Base-by-base conservation (phyloP, 2,329 filamentous ascomycete genomes). In the Pseudogymnoascus sp. region DNA sequence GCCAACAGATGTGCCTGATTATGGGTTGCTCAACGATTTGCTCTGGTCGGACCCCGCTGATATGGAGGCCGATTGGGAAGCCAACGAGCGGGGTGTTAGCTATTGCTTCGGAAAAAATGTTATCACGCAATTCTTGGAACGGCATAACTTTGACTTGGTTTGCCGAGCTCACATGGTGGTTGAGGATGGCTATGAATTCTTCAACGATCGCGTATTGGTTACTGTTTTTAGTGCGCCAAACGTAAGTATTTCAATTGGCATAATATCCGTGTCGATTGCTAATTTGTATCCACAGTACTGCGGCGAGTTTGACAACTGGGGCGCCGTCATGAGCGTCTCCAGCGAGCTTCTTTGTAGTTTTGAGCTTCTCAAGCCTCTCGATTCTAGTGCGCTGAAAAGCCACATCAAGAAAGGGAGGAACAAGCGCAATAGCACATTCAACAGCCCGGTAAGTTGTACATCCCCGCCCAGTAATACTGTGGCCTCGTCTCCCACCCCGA, bases 81-180 rank as follows among this genome's bases (percentile, higher is more conserved):
- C 92, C 17, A 99, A 97, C 68, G 95, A 99, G 75, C 82, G 95
- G 73, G 95, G 95, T 61, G 95, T 99, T 60, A 97, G 93, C 74
- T 99, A 97, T 75, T 97, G 95, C 74, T 99, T 99, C 74, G 93
- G 93, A 59, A 97, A 97, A 77, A 95, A 96, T 73, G 93, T 99
- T 68, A 97, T 99, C 67, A 93, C 93, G 75, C 92, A 97, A 71
- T 99, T 99, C 75, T 79, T 99, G 67, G 88, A 92, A 65, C 86
- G 90, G 63, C 95, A 99, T 74, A 95, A 99, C 76, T 97, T 99
- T 74, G 95, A 99, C 75, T 80, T 99, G 61, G 93, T 99, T 62
- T 99, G 95, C 75, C 88, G 95, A 69, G 95, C 95, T 60, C 95
- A 99, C 78, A 97, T 97, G 95, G 95, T 99, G 62, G 95, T 99